Conservation (phyloP, 495 filamentous ascomycete species). For the Daldinia bambusicola region DNA sequence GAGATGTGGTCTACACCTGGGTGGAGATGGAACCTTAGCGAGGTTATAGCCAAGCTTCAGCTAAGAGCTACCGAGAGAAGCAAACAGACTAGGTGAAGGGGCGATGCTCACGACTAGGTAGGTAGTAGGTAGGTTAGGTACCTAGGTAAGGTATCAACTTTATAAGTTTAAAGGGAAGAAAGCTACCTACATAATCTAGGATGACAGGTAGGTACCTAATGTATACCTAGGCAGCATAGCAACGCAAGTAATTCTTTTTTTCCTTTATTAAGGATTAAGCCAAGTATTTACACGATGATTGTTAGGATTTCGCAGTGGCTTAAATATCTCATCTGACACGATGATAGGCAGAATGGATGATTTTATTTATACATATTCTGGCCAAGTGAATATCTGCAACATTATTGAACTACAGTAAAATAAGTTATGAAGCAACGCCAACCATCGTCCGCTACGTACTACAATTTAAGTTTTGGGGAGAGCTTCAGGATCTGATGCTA, state of each 20-base stretch:
- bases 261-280: neutral
- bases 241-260: neutral
- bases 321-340: neutral
- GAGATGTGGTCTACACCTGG: neutral
- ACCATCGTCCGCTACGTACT: constrained; percentile 6
- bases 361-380: neutral
- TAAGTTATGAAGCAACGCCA: neutral
- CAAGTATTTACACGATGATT: neutral
- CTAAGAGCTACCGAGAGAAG: constrained; percentile 1
- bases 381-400: neutral
- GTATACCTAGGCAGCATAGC: no score
- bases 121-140: no score
- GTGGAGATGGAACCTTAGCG: neutral
- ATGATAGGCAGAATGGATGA: neutral
- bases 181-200: neutral
- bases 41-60: neutral
- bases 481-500: constrained; percentile 5
- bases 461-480: neutral
- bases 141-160: neutral
- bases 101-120: neutral
- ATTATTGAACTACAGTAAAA: neutral
- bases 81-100: constrained; percentile 7
- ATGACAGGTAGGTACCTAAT: neutral
- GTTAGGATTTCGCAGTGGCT: neutral
- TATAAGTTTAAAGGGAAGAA: neutral